Base-by-base conservation (phyloP, 176 grass and related monocot species). In the Stipa capillata region DNA sequence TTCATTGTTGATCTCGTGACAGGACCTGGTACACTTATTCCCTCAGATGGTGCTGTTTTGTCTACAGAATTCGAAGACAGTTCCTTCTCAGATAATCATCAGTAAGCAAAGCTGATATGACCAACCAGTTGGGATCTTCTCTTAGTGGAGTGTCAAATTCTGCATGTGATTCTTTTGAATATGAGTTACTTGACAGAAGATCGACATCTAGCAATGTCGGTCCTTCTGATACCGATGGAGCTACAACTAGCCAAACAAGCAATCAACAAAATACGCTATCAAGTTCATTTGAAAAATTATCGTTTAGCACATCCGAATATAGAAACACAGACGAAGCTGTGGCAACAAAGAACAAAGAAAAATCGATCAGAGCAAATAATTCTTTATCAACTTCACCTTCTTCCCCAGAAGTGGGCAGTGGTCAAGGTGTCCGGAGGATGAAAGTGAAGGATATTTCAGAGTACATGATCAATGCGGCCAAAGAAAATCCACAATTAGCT, bases 391-490 rank as follows among this genome's bases (percentile, higher is more conserved):
- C 53, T 77, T 89, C 82, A 82, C 62, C 87, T 80, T 84, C 81
- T 55, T 82, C 78, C 6, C 39, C 81, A 84, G 87, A 89, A 42
- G 47, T 76, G 17, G 77, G 87, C 29, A 77, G 65, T 35, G 71
- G 88, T 76, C 66, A 81, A 55, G 84, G 84, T 86, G 82, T 93
- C 33, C 78, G 86, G 55, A 93, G 90, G 54, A 99, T 93, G 90
- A 99, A 96, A 87, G 92, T 99, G 55, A 93, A 99, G 59, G 88
- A 99, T 88, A 93, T 99, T 59, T 99, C 97, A 29, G 85, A 99
- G 42, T 99, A 99, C 79, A 99, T 99, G 97, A 99, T 99, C 86
- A 85, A 99, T 69, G 97, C 97, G 52, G 97, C 97, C 78, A 99
- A 91, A 83, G 90, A 99, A 87, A 99, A 99, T 65, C 97, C 97